Evolutionary conservation across 1,139 yeast genomes (phyloP), one percentile per base, ranked within the genome.

Genomic region (Magnusiomyces ingens): DNA sequence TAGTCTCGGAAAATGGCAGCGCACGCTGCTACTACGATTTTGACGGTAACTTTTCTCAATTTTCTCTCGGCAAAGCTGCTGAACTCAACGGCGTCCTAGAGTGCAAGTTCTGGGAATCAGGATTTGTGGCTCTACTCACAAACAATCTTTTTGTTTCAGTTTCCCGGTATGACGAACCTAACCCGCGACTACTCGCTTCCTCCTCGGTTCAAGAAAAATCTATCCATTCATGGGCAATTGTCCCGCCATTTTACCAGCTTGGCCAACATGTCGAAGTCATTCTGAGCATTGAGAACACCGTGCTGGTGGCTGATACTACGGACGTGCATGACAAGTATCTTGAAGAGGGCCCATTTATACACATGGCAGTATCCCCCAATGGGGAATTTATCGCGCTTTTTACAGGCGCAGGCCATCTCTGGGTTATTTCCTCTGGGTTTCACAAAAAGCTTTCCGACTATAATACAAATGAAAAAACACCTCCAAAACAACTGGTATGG

Each of bases 11-110:
- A 42, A 75, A 75, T 55, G 95, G 89, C 1, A 73, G 74, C 40
- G 79, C 79, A 44, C 72, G 96, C 57, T 72, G 77, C 50, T 91
- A 90, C 64, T 70, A 77, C 49, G 91, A 87, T 60, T 81, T 86
- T 58, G 79, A 79, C 38, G 88, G 89, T 3, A 81, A 79, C 52
- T 82, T 83, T 62, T 75, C 77, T 49, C 88, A 84, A 47, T 77
- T 70, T 52, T 62, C 70, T 48, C 58, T 78, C 12, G 72, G 72
- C 2, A 59, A 68, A 50, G 67, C 70, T 3, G 70, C 74, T 1
- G 75, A 73, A 51, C 59, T 68, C 22, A 64, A 67, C 15, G 64
- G 64, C 0, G 69, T 81, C n/a, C 65, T 63, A 11, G 73, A 73
- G 44, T 65, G 71, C 52, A 60, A 61, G 56, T 71, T 71, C 56